Conservation (phyloP, 2,329 filamentous ascomycete genomes). For the Orbilia ellipsospora region DNA sequence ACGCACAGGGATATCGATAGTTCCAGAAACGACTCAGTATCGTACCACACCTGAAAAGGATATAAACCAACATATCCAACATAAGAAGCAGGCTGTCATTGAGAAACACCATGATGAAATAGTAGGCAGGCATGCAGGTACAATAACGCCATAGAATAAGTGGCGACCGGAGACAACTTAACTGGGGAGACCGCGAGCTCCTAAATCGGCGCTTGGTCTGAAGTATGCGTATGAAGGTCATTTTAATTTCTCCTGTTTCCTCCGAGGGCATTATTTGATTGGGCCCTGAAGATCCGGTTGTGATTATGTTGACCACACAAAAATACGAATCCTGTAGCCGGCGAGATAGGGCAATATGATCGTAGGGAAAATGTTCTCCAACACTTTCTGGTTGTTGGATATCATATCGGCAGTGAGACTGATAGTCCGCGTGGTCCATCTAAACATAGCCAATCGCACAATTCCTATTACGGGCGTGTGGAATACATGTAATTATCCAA, state of each 20-base stretch:
- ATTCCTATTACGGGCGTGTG: slow-evolving; percentile 6
- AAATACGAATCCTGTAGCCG: slow-evolving; percentile 29
- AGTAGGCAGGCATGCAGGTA: slow-evolving; percentile 4
- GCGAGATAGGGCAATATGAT: background rate
- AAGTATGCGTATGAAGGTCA: background rate
- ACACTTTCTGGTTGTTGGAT: slow-evolving; percentile 26
- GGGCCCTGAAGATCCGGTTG: slow-evolving; percentile 5
- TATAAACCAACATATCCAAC: slow-evolving; percentile 25
- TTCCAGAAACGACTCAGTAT: too few species aligned
- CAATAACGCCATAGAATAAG: slow-evolving; percentile 11
- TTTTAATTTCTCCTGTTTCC: background rate
- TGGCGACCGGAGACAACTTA: slow-evolving; percentile 1
- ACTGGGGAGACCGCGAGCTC: background rate
- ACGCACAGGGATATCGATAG: too few species aligned
- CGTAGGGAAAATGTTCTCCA: slow-evolving; percentile 18
- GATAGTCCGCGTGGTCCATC: background rate
- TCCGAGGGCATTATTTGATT: slow-evolving; percentile 16
- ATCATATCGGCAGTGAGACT: background rate
- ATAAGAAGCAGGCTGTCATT: slow-evolving; percentile 3
- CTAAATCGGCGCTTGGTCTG: slow-evolving; percentile 6
- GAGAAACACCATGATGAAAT: background rate
- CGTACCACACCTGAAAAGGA: background rate
- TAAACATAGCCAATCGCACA: slow-evolving; percentile 8
- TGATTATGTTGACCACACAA: slow-evolving; percentile 6
- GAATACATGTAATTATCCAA: background rate